Conservation (phyloP, 352 stramenopile genomes). For the Discostella stelligera region DNA sequence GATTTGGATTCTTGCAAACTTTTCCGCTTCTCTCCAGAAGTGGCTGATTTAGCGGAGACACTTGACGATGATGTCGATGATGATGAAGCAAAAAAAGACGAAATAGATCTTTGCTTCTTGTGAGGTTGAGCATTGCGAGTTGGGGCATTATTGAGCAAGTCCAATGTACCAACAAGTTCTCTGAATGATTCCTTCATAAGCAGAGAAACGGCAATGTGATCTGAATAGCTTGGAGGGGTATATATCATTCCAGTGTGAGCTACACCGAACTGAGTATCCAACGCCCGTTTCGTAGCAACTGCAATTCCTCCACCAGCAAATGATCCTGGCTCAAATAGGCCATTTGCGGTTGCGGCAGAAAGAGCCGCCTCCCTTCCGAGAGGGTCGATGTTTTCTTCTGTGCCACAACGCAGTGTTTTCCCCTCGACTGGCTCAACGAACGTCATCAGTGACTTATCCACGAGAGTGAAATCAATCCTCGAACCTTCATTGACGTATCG, state of each 20-base stretch:
- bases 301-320: slow-evolving; percentile 81
- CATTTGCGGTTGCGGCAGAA: slow-evolving; percentile 68
- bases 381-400: slow-evolving; percentile 41
- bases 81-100: slow-evolving; percentile 66
- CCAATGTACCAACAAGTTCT: slow-evolving; percentile 18
- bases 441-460: slow-evolving; percentile 65
- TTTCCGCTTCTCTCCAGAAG: slow-evolving; percentile 14
- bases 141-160: slow-evolving; percentile 40
- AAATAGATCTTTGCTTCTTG: slow-evolving; percentile 74
- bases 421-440: slow-evolving; percentile 50
- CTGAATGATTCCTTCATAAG: slow-evolving; percentile 53
- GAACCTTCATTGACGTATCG: slow-evolving; percentile 80
- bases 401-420: slow-evolving; percentile 48
- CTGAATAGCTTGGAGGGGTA: slow-evolving; percentile 77
- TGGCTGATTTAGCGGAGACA: slow-evolving; percentile 2
- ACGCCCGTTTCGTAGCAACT: slow-evolving; percentile 50
- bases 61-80: slow-evolving; percentile 12
- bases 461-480: slow-evolving; percentile 83
- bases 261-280: slow-evolving; percentile 77
- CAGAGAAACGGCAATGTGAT: slow-evolving; percentile 83
- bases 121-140: slow-evolving; percentile 77
- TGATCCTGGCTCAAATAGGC: slow-evolving; percentile 64
- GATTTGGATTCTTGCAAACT: slow-evolving; percentile 3
- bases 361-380: slow-evolving; percentile 67
- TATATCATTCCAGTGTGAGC: slow-evolving; percentile 84